A percentile compares a stretch with the other conserved stretches of the same genome.
These are phyloP conservation scores for Chaetomium fimeti DNA, from an alignment of 495 filamentous ascomycete genomes.

Conservation along the genomic window DNA sequence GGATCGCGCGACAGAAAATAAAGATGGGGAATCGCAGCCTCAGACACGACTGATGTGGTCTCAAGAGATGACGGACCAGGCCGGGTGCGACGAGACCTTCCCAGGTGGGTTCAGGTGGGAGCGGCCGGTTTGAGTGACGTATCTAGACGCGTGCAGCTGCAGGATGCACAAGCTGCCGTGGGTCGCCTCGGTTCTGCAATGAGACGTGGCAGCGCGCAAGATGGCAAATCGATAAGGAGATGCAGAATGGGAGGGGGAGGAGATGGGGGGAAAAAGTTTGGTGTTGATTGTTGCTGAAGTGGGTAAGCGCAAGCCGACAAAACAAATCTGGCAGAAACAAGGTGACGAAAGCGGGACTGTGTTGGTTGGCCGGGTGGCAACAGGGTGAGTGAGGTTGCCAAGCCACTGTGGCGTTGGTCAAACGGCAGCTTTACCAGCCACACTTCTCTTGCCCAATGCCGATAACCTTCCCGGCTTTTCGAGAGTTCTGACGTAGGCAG, in stretches of 20 bases:
- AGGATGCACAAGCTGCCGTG: not conserved
- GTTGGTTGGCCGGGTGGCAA: conserved; percentile 27
- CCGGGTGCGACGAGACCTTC: not conserved
- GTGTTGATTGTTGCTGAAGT: conserved; percentile 10
- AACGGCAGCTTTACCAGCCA: not conserved
- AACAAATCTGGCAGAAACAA: conserved; percentile 17
- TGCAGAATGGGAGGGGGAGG: not conserved
- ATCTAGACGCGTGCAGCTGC: not conserved
- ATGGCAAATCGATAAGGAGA: conserved; percentile 4
- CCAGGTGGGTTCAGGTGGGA: not conserved
- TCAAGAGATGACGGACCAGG: not conserved
- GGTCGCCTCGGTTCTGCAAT: conserved; percentile 5
- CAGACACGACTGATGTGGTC: not conserved
- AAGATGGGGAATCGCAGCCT: not conserved
- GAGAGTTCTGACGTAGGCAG: too few species aligned
- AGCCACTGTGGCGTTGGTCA: conserved; percentile 21
- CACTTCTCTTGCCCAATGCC: not conserved
- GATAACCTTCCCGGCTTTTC: too few species aligned
- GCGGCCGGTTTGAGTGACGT: not conserved
- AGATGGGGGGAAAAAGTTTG: conserved; percentile 10
- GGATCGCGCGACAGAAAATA: not conserved
- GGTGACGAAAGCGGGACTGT: conserved; percentile 7
- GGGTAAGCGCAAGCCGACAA: conserved; percentile 15
- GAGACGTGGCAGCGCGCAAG: not conserved
- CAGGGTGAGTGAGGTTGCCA: conserved; percentile 16